Conservation (phyloP, 2,329 filamentous ascomycete species). For the Epichloe sibirici region DNA sequence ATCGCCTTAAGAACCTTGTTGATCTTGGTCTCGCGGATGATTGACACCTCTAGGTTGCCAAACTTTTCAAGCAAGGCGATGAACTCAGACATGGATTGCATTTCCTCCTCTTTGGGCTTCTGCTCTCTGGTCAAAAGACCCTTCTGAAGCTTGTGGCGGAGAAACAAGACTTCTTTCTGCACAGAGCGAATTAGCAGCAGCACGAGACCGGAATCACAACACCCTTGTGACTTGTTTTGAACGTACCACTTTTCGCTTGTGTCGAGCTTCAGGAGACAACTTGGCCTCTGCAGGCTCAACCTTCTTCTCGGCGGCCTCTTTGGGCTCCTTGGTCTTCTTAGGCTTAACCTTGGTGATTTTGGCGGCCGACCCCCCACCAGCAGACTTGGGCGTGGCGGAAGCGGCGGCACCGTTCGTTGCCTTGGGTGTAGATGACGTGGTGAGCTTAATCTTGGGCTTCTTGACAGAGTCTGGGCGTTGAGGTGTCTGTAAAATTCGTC, state of each 20-base stretch:
- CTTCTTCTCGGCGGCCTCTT: constrained; percentile 45
- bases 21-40: constrained; percentile 89
- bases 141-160: constrained; percentile 90
- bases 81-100: constrained; percentile 66
- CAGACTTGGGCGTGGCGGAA: constrained; percentile 33
- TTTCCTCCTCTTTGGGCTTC: constrained; percentile 75
- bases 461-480: constrained; percentile 50
- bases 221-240: neutral
- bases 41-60: constrained; percentile 71
- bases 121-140: constrained; percentile 79
- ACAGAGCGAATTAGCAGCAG: neutral
- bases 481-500: constrained; percentile 30
- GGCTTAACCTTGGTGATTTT: constrained; percentile 43
- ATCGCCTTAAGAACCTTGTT: constrained; percentile 97
- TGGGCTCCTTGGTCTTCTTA: constrained; percentile 47
- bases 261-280: constrained; percentile 44
- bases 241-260: constrained; percentile 45
- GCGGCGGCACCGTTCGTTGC: constrained; percentile 45
- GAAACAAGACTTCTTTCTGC: constrained; percentile 72
- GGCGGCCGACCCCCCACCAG: constrained; percentile 37
- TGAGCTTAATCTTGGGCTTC: constrained; percentile 57
- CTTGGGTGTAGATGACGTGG: constrained; percentile 56
- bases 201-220: constrained; percentile 19
- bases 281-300: constrained; percentile 45
- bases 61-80: constrained; percentile 69